Percentiles rank a stretch among this genome's conserved stretches.
Conservation (phyloP, 352 stramenopile genomes). For the Thalassiosira livingstoniorum region DNA sequence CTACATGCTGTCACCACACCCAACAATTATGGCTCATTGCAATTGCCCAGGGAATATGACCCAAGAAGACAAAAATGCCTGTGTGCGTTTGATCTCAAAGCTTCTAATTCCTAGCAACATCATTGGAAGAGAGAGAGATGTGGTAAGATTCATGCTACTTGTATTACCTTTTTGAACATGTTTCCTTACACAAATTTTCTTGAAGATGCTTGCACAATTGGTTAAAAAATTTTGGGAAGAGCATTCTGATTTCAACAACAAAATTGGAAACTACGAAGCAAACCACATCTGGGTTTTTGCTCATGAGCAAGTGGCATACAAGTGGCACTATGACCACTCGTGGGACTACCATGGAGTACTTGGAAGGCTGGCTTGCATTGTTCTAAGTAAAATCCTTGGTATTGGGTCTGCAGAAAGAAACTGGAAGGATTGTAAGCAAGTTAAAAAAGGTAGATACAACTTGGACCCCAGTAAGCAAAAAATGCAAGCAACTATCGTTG, state of each 20-base stretch:
- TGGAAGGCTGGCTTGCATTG: conserved; percentile 3
- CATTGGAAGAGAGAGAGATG: not conserved
- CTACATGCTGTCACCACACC: not conserved
- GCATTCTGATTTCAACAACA: not conserved
- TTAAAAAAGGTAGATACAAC: conserved; percentile 5
- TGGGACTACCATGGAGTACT: conserved; percentile 3
- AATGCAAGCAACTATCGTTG: conserved; percentile 29
- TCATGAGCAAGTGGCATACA: conserved; percentile 1
- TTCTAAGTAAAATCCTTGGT: conserved; percentile 22
- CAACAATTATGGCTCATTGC: not conserved
- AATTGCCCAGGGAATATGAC: not conserved
- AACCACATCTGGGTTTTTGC: conserved; percentile 45
- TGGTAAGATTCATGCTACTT: too few relatives aligned
- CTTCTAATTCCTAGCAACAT: not conserved
- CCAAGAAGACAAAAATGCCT: not conserved
- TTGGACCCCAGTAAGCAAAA: conserved; percentile 7
- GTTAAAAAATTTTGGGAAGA: conserved; percentile 10
- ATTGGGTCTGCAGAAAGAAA: conserved; percentile 34
- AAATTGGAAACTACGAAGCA: conserved; percentile 53
- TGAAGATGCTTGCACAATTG: too few relatives aligned
- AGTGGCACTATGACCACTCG: conserved; percentile 28
- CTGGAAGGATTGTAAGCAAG: conserved; percentile 26
- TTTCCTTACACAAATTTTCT: too few relatives aligned
- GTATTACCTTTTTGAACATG: too few relatives aligned
- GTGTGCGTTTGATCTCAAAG: not conserved